phyloP scores from a whole-genome alignment of 2,329 filamentous ascomycete species.

The Trichoderma breve region DNA sequence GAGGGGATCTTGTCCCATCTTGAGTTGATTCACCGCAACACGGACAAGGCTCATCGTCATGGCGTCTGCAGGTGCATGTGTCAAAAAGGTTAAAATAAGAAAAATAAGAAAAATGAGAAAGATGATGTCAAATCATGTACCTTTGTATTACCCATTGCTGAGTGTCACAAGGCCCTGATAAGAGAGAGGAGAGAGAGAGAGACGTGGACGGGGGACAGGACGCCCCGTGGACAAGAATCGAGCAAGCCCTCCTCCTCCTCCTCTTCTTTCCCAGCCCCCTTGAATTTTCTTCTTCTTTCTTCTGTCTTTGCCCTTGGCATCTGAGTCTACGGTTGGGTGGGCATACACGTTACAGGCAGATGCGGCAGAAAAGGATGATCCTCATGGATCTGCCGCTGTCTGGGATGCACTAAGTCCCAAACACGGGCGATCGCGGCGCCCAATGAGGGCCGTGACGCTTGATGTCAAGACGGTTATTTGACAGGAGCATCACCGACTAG shows the following conservation, averaged over 20 bases:
- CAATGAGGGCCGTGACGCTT: not conserved
- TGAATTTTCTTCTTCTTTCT: not conserved
- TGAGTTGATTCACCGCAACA: not conserved
- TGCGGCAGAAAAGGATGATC: not conserved
- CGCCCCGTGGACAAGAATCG: not conserved
- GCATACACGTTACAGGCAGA: not conserved
- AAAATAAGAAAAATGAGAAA: not conserved
- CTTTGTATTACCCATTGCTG: not conserved
- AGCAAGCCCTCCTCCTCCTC: not conserved
- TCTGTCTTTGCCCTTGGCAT: not conserved
- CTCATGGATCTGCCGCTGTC: not conserved
- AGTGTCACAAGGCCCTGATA: not conserved
- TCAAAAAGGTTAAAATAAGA: not conserved
- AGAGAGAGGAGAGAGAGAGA: not conserved
- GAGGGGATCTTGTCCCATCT: not conserved
- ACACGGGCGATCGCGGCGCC: constrained; percentile 2
- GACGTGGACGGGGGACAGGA: not conserved
- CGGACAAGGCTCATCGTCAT: not conserved
- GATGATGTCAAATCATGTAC: not conserved
- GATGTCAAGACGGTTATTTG: not conserved
- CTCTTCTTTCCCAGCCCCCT: not conserved
- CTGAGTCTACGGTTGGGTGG: not conserved
- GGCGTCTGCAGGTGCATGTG: not conserved
- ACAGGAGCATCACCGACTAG: not conserved
- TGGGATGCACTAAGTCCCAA: not conserved